phyloP scores from a whole-genome alignment of 305 asterid species.

The Solanum aculeatissimum region DNA sequence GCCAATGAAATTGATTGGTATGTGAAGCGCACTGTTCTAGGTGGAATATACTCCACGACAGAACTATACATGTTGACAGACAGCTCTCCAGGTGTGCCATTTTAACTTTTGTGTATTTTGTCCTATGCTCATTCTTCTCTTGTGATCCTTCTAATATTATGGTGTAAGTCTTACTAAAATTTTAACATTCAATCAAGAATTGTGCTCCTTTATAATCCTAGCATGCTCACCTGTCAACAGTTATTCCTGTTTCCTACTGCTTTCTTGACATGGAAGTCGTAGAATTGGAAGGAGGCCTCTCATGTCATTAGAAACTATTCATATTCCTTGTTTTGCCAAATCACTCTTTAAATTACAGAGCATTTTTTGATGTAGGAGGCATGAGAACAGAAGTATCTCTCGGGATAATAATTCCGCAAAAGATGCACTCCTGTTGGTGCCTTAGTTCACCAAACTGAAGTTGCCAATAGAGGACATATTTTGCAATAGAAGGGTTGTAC shows the following conservation, averaged over 20 bases:
- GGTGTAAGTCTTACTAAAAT: neutral
- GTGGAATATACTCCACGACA: conserved; percentile 78
- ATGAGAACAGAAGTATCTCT: neutral
- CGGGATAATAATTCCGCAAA: neutral
- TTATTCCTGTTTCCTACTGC: neutral
- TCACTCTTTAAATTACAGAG: neutral
- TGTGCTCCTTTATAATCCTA: neutral
- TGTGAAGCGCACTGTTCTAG: conserved; percentile 73
- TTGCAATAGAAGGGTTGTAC: neutral
- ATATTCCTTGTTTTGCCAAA: neutral
- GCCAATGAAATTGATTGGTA: conserved; percentile 71
- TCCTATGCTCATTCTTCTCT: neutral
- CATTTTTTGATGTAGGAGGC: neutral
- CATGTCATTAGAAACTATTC: neutral
- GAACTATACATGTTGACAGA: conserved; percentile 86
- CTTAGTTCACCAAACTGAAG: neutral
- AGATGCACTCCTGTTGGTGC: neutral
- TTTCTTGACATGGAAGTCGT: neutral
- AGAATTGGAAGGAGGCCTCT: neutral
- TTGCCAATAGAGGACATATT: neutral
- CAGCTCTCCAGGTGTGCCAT: conserved; percentile 63
- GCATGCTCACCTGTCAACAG: neutral
- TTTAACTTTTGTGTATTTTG: neutral
- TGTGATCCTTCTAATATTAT: neutral
- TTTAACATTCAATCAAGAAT: neutral